phyloP scores from a whole-genome alignment of 163 green algal genomes.

The Chlorella variabilis region DNA sequence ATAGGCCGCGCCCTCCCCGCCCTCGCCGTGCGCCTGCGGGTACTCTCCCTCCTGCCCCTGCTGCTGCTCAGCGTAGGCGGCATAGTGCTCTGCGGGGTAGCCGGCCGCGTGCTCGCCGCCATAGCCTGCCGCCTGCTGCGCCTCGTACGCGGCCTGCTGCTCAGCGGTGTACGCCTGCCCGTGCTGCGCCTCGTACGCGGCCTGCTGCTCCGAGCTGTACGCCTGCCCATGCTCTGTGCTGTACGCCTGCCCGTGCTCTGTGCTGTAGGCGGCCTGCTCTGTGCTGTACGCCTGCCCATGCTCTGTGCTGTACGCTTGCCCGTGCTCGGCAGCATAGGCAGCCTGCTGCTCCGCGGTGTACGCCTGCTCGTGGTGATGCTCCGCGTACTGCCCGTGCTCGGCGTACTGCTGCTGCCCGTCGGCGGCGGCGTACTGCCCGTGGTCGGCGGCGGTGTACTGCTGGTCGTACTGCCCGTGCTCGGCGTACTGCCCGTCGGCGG shows the following conservation, averaged over 20 bases:
- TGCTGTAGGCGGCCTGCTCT: neutral
- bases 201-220: neutral
- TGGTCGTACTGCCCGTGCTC: neutral
- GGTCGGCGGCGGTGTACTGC: neutral
- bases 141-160: neutral
- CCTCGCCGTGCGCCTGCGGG: too few relatives aligned
- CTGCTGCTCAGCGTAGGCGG: neutral
- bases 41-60: too few relatives aligned
- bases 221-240: neutral
- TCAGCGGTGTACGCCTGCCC: constrained; percentile 9
- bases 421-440: neutral
- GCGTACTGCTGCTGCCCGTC: constrained; percentile 3
- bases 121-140: neutral
- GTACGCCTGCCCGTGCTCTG: constrained; percentile 1
- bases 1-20: neutral
- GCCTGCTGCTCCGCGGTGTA: neutral
- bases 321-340: constrained; percentile 3
- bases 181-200: neutral
- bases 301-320: neutral
- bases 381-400: constrained; percentile 1
- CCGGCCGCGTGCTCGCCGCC: neutral
- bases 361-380: neutral
- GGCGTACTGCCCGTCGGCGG: neutral
- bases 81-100: neutral
- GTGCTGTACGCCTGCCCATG: neutral